Evolutionary conservation across 495 filamentous ascomycete genomes (phyloP).

Genomic region (Podospora tetraspora): DNA sequence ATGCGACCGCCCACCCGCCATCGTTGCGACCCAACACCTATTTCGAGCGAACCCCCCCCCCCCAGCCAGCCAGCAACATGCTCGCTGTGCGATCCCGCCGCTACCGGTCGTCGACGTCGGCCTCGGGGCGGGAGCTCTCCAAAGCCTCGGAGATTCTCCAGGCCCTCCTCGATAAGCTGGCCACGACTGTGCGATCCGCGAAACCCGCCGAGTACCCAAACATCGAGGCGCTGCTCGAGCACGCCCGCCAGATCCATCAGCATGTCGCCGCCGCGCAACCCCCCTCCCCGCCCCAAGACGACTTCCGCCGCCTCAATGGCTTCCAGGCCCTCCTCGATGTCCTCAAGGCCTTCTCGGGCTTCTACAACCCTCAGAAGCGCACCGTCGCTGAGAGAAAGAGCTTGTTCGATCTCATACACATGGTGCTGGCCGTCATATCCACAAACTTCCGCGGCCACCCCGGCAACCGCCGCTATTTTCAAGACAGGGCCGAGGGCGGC

Average conservation of each 20-base stretch:
- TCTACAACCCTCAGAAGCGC: constrained; percentile 60
- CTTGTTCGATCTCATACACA: constrained; percentile 65
- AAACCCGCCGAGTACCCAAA: constrained; percentile 36
- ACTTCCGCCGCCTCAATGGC: constrained; percentile 75
- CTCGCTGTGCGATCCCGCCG: constrained; percentile 49
- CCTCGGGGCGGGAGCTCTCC: constrained; percentile 49
- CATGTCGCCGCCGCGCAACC: constrained; percentile 44
- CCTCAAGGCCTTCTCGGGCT: constrained; percentile 61
- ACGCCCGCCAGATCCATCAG: constrained; percentile 41
- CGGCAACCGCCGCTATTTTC: constrained; percentile 84
- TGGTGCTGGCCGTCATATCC: constrained; percentile 63
- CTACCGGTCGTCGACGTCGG: constrained; percentile 59
- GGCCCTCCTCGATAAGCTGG: constrained; percentile 51
- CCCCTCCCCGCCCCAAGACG: constrained; percentile 55
- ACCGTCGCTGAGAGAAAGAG: constrained; percentile 54
- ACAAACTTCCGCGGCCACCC: constrained; percentile 73
- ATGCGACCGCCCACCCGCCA: neutral
- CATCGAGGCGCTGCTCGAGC: constrained; percentile 35
- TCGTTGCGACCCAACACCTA: neutral
- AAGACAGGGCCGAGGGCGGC: constrained; percentile 62
- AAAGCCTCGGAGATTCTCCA: constrained; percentile 57
- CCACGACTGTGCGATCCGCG: constrained; percentile 20
- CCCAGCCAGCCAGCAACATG: constrained; percentile 7
- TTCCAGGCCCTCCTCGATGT: constrained; percentile 70
- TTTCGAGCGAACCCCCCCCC: neutral